A percentile compares a stretch with the other conserved stretches of the same genome.
Conservation (phyloP, 257 asterid species). For the Striga asiatica region DNA sequence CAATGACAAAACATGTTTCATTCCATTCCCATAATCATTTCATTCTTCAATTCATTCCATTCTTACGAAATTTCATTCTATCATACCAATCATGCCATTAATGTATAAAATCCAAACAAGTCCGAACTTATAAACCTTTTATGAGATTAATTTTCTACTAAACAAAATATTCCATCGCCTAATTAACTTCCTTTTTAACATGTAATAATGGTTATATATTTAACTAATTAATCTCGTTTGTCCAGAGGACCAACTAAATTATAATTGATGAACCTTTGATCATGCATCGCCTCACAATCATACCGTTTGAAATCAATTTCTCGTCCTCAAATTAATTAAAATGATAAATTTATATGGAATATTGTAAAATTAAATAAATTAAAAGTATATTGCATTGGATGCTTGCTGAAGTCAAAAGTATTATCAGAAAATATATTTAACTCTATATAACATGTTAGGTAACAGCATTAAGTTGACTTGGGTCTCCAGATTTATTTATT, state of each 20-base stretch:
- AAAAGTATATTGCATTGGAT: not conserved
- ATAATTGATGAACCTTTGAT: not conserved
- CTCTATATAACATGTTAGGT: conserved; percentile 16
- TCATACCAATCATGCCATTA: too few relatives aligned
- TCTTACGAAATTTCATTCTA: too few relatives aligned
- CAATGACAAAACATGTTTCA: too few relatives aligned
- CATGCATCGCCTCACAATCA: conserved; percentile 8
- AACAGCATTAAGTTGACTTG: conserved; percentile 28
- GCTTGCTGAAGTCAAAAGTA: conserved; percentile 28
- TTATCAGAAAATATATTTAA: conserved; percentile 7
- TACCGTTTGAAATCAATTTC: conserved; percentile 6
- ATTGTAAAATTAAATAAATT: not conserved
- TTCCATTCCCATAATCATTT: too few relatives aligned
- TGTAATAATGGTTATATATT: not conserved
- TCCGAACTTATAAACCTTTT: not conserved
- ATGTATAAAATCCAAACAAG: not conserved
- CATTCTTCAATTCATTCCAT: too few relatives aligned
- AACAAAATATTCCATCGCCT: not conserved
- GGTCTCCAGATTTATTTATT: conserved; percentile 24
- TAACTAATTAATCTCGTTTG: not conserved
- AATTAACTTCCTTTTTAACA: conserved; percentile 1
- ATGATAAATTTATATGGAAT: not conserved
- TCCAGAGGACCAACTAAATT: too few relatives aligned
- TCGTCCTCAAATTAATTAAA: not conserved
- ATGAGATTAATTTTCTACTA: not conserved